Evolutionary conservation across 1,284 basidiomycete species (phyloP).

Genomic region (Boletellus dicymbophilus): DNA sequence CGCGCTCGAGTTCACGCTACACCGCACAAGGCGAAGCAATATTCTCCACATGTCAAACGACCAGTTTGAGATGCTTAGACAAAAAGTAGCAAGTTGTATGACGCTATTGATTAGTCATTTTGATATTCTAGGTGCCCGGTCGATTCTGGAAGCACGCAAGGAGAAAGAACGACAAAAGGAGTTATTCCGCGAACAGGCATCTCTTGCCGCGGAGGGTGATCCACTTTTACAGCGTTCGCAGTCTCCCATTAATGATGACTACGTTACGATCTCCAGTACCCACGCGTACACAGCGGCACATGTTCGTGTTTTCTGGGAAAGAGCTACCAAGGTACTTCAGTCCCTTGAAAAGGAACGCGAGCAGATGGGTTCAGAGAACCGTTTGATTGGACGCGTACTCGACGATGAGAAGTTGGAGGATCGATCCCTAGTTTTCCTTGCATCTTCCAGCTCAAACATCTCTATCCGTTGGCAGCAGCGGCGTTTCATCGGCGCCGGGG

Average conservation of each 20-base stretch:
- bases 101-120: constrained; percentile 96
- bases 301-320: constrained; percentile 74
- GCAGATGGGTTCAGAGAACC: constrained; percentile 65
- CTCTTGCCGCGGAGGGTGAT: constrained; percentile 51
- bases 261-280: constrained; percentile 36
- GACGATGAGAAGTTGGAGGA: constrained; percentile 93
- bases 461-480: constrained; percentile 99
- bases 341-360: constrained; percentile 66
- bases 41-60: constrained; percentile 89
- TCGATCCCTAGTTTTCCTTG: constrained; percentile 87
- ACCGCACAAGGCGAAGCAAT: constrained; percentile 88
- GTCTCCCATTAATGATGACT: constrained; percentile 38
- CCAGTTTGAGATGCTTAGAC: constrained; percentile 88
- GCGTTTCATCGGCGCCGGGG: constrained; percentile 95
- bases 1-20: constrained; percentile 92
- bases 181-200: constrained; percentile 61
- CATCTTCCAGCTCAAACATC: constrained; percentile 92
- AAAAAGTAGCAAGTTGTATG: constrained; percentile 96
- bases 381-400: constrained; percentile 84
- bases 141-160: constrained; percentile 83
- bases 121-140: constrained; percentile 94
- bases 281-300: constrained; percentile 60
- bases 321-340: constrained; percentile 58
- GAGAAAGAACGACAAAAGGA: constrained; percentile 87
- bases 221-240: constrained; percentile 42